Evolutionary conservation across 164 flowering plant species (phyloP).

Genomic region (Stephania japonica): DNA sequence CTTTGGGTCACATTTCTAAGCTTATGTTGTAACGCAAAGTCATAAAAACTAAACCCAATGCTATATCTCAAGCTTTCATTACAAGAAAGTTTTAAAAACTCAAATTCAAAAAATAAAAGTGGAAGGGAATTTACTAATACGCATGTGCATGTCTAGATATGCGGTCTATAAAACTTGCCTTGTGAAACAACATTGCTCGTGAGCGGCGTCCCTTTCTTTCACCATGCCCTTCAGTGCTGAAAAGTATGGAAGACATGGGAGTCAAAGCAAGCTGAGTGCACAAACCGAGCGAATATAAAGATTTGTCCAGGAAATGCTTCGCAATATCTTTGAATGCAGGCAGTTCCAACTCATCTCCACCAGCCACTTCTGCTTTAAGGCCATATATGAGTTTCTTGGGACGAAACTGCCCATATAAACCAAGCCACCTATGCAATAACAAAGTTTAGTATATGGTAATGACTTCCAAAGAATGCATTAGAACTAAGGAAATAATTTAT

Average conservation of each 20-base stretch:
- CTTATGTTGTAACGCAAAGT: not conserved
- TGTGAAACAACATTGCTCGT: slow-evolving; percentile 52
- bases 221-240: slow-evolving; percentile 63
- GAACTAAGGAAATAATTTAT: not conserved
- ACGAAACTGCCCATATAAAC: slow-evolving; percentile 68
- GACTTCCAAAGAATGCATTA: not conserved
- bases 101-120: not conserved
- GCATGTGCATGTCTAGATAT: not conserved
- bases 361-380: slow-evolving; percentile 47
- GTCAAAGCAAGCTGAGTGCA: slow-evolving; percentile 42
- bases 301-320: slow-evolving; percentile 61
- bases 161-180: slow-evolving; percentile 35
- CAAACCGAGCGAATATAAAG: slow-evolving; percentile 56
- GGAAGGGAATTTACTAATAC: not conserved
- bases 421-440: slow-evolving; percentile 59
- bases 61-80: not conserved
- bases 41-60: not conserved
- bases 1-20: not conserved
- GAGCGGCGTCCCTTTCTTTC: slow-evolving; percentile 50
- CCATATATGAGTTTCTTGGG: slow-evolving; percentile 65
- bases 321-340: slow-evolving; percentile 42
- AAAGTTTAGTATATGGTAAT: not conserved
- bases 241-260: slow-evolving; percentile 41
- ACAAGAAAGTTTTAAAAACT: not conserved
- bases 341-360: slow-evolving; percentile 39